A percentile compares a stretch with the other conserved stretches of the same genome.
These are phyloP conservation scores for Aleurites moluccanus DNA, from an alignment of 441 rosid genomes.

Conservation along the genomic window DNA sequence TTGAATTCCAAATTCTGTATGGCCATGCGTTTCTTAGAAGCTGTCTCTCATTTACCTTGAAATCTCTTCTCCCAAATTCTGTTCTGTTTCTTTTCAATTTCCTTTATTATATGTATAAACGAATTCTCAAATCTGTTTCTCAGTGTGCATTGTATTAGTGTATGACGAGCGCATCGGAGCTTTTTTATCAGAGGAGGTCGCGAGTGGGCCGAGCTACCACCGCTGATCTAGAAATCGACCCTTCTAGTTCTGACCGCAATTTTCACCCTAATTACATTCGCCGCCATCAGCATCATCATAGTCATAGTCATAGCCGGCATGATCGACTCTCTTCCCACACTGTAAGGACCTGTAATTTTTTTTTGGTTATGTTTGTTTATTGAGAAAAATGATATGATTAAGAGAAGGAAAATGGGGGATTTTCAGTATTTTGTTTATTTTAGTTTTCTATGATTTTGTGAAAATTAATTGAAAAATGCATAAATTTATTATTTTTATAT, in stretches of 20 bases:
- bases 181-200: conserved; percentile 73
- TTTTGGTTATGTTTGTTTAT: not conserved
- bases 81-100: no score
- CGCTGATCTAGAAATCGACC: conserved; percentile 40
- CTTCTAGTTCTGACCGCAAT: conserved; percentile 41
- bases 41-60: not conserved
- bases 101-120: no score
- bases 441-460: no score
- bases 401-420: not conserved
- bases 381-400: not conserved
- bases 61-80: not conserved
- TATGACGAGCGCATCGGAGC: conserved; percentile 93
- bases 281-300: conserved; percentile 28
- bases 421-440: not conserved
- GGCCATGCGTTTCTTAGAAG: not conserved
- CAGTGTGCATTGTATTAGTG: conserved; percentile 24
- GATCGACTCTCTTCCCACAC: conserved; percentile 38
- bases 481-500: no score
- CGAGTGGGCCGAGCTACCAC: conserved; percentile 56
- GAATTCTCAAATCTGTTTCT: not conserved
- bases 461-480: no score
- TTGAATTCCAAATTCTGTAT: no score
- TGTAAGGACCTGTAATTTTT: conserved; percentile 25
- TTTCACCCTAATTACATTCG: conserved; percentile 26
- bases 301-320: conserved; percentile 32